These are phyloP conservation scores for Aspergillus bombycis DNA, from an alignment of 2,329 filamentous ascomycete genomes.

Conservation along the genomic window DNA sequence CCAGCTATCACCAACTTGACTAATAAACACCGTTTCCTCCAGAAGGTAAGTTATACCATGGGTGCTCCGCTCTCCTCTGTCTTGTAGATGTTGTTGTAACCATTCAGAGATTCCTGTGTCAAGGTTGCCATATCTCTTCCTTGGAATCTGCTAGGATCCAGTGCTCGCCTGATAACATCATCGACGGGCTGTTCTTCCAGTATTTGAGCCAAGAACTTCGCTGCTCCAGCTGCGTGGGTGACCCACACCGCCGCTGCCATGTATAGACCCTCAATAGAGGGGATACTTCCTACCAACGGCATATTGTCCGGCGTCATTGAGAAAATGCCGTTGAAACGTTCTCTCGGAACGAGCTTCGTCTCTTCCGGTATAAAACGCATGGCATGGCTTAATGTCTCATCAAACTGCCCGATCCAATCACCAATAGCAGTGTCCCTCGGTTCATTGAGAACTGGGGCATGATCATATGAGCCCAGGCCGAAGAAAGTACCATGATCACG, in stretches of 20 bases:
- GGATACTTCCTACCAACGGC: conserved; percentile 34
- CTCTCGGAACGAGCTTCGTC: conserved; percentile 15
- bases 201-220: conserved; percentile 25
- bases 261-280: conserved; percentile 29
- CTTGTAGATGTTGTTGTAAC: conserved; percentile 39
- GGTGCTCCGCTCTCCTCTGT: conserved; percentile 10
- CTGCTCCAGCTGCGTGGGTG: conserved; percentile 38
- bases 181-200: conserved; percentile 23
- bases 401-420: conserved; percentile 28
- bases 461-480: conserved; percentile 39
- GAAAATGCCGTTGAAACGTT: conserved; percentile 38
- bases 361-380: conserved; percentile 23
- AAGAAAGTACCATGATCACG: conserved; percentile 37
- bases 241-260: conserved; percentile 41
- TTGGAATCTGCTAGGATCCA: conserved; percentile 31
- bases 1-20: not conserved
- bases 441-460: conserved; percentile 26
- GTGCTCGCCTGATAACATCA: conserved; percentile 17
- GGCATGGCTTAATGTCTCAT: conserved; percentile 23
- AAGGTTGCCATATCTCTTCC: conserved; percentile 24
- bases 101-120: conserved; percentile 26
- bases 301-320: conserved; percentile 41
- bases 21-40: not conserved
- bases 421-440: conserved; percentile 24
- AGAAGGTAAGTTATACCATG: not conserved